Conservation (phyloP, 139 green algal genomes). For the Chlorella sp. region DNA sequence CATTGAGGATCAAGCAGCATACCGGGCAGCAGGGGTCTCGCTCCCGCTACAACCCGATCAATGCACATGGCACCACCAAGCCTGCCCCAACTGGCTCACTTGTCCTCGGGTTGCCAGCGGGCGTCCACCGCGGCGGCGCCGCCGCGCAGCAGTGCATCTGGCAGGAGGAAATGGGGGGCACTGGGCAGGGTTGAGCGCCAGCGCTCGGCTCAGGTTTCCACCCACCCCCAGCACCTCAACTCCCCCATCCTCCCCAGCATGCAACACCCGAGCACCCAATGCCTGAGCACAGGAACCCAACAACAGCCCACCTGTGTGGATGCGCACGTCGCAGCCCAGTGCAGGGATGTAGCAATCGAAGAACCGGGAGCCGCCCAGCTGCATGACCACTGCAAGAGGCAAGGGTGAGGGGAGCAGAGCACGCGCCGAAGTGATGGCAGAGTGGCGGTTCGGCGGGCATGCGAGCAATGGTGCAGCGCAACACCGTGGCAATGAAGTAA, state of each 20-base stretch:
- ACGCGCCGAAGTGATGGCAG: not conserved
- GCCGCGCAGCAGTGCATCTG: constrained; percentile 34
- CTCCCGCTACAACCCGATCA: not conserved
- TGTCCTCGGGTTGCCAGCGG: constrained; percentile 22
- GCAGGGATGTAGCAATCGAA: constrained; percentile 80
- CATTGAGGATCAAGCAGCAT: not conserved
- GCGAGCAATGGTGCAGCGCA: not conserved
- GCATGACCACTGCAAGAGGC: constrained; percentile 53
- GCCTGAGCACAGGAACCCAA: too few species aligned
- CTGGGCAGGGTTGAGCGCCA: too few species aligned
- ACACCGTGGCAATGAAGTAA: not conserved
- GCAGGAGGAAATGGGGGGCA: too few species aligned
- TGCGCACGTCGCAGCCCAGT: constrained; percentile 70
- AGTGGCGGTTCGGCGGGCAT: not conserved
- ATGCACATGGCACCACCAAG: not conserved
- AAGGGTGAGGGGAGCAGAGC: not conserved
- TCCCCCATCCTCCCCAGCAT: too few species aligned
- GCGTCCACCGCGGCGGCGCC: constrained; percentile 5
- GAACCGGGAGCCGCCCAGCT: constrained; percentile 74
- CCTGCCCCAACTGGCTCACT: not conserved
- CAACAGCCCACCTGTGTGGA: constrained; percentile 37
- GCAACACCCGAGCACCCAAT: too few species aligned
- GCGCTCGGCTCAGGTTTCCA: too few species aligned
- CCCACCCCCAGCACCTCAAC: too few species aligned
- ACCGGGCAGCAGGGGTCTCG: not conserved